Evolutionary conservation across 192 early-diverging fungal species (phyloP), one percentile per base, ranked within the genome.

Genomic region (Umbelopsis sp.): DNA sequence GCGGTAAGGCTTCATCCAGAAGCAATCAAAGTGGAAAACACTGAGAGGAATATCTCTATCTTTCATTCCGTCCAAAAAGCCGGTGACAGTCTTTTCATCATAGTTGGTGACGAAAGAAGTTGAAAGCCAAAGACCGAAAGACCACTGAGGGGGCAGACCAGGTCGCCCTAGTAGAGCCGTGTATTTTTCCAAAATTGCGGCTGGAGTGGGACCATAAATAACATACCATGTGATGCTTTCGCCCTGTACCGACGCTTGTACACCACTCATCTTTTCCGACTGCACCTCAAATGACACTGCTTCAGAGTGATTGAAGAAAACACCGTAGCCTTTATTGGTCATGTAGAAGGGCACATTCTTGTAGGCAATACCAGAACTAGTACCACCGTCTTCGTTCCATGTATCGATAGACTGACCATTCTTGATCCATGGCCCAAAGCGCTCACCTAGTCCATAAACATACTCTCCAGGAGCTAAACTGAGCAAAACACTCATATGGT

Each of bases 11-110:
- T 70, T 64, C 68, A 70, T 70, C 68, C 68, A 70, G 50, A 50
- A 70, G 8, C 68, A 70, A 49, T 70, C 68, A 70, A 70, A 70
- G 68, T 70, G 68, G 50, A 70, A 70, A 13, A 51, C 49, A n/a
- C 49, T 48, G 4, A 70, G 68, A 44, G 68, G 68, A 46, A 70
- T 70, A 25, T 53, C 37, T 16, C 68, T 50, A 15, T 70, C 68
- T 22, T 22, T 25, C 68, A 70, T 70, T 3, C 68, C 68, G 4
- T 70, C 68, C 10, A 70, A 15, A 41, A 50, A 70, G 20, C 21
- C 21, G 2, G 68, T 58, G 37, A 70, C 68, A 22, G 68, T 70
- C 68, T 70, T 70, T 51, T 70, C 68, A n/a, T 70, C 68, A 46
- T 70, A 70, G 5, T 48, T 22, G 6, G 68, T 70, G 21, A 66